Percentiles rank a stretch among this genome's conserved stretches.
phyloP scores from a whole-genome alignment of 2,329 filamentous ascomycete genomes.

The Chrysosporium queenslandicum region DNA sequence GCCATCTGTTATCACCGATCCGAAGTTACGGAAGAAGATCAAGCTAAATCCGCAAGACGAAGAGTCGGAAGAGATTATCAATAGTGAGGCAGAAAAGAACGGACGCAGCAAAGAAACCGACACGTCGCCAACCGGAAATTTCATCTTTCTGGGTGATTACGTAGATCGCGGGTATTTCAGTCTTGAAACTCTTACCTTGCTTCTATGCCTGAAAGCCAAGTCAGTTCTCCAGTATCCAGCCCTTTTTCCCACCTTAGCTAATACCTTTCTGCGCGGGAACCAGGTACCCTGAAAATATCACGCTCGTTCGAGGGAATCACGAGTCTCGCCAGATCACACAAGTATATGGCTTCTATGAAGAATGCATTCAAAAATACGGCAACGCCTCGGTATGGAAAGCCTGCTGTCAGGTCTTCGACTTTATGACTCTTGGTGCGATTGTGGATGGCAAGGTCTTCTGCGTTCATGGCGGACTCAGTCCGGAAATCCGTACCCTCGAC shows the following conservation, averaged over 20 bases:
- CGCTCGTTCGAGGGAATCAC: conserved; percentile 96
- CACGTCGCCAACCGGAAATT: conserved; percentile 11
- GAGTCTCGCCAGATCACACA: conserved; percentile 98
- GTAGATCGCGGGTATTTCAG: conserved; percentile 99
- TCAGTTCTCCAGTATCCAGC: neutral
- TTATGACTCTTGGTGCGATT: conserved; percentile 88
- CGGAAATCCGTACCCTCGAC: conserved; percentile 90
- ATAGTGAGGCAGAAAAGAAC: neutral
- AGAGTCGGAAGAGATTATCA: neutral
- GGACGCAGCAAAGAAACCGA: neutral
- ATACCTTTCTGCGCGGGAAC: conserved; percentile 50
- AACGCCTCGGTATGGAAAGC: conserved; percentile 99
- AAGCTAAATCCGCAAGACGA: neutral
- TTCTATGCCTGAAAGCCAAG: conserved; percentile 37
- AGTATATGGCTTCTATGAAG: conserved; percentile 98
- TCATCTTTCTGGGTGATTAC: conserved; percentile 65
- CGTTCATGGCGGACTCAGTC: conserved; percentile 89
- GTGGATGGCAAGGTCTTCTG: conserved; percentile 99
- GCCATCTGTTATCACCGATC: conserved; percentile 14
- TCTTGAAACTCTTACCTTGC: conserved; percentile 91
- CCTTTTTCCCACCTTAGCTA: neutral
- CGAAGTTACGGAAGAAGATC: conserved; percentile 13
- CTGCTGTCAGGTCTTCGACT: conserved; percentile 98
- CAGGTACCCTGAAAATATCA: conserved; percentile 98
- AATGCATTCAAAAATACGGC: conserved; percentile 96